Percentiles rank a stretch among this genome's conserved stretches.
Evolutionary conservation across 2,329 filamentous ascomycete genomes (phyloP).

Genomic region (Neofusicoccum umdonicola): DNA sequence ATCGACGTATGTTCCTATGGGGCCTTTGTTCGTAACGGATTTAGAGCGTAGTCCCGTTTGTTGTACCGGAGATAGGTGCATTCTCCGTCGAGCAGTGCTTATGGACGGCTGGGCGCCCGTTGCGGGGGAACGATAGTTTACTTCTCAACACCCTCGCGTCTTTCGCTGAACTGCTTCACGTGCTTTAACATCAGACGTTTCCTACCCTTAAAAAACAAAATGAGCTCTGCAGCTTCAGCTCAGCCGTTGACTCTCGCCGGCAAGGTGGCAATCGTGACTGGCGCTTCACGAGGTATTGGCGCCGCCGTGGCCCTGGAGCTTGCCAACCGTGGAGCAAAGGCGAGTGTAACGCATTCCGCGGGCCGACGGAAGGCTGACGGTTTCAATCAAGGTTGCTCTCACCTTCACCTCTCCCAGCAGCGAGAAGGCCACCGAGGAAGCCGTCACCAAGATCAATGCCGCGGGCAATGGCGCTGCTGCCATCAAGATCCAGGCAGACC

Average conservation of each 20-base stretch:
- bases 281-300: conserved; percentile 52
- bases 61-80: not conserved
- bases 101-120: not conserved
- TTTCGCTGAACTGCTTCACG: no score
- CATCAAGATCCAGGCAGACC: conserved; percentile 41
- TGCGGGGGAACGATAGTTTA: not conserved
- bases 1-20: no score
- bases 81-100: not conserved
- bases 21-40: not conserved
- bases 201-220: not conserved
- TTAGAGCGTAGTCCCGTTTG: not conserved
- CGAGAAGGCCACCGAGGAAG: conserved; percentile 29
- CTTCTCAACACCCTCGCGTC: no score
- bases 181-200: no score
- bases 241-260: conserved; percentile 23
- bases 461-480: conserved; percentile 37
- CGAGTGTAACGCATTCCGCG: conserved; percentile 17
- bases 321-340: conserved; percentile 47
- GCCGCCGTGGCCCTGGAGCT: conserved; percentile 49
- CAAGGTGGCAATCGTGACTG: conserved; percentile 50
- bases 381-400: conserved; percentile 38
- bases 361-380: not conserved
- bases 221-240: not conserved
- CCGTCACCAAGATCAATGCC: conserved; percentile 35
- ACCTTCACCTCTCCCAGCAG: conserved; percentile 44